Evolutionary conservation across 106 monocot species (phyloP).

Genomic region (Dendrobium catenatum): DNA sequence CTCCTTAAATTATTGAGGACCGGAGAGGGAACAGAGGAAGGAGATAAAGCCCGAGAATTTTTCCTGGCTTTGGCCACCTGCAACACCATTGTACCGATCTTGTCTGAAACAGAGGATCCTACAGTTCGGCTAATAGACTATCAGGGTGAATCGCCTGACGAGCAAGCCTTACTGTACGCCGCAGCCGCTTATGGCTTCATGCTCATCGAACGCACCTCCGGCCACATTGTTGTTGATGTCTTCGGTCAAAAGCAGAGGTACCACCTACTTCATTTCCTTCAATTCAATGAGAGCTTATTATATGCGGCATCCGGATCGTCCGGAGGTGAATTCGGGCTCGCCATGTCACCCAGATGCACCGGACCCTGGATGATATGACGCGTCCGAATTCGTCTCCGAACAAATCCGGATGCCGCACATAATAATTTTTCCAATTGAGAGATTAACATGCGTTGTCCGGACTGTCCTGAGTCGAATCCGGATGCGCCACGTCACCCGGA

Average conservation of each 20-base stretch:
- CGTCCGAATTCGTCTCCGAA: too few relatives aligned
- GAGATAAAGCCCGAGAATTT: conserved; percentile 27
- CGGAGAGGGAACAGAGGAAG: conserved; percentile 11
- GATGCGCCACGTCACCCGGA: too few relatives aligned
- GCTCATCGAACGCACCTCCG: conserved; percentile 36
- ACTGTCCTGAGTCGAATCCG: too few relatives aligned
- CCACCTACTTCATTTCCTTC: background rate
- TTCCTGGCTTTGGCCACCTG: conserved; percentile 51
- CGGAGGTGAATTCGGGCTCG: too few relatives aligned
- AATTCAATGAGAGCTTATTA: background rate
- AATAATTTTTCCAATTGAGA: too few relatives aligned
- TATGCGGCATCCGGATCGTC: too few relatives aligned
- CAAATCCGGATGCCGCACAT: too few relatives aligned
- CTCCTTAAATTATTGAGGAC: conserved; percentile 10
- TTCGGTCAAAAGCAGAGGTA: conserved; percentile 37
- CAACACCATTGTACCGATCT: conserved; percentile 36
- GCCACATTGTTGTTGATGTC: conserved; percentile 33
- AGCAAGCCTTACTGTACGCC: conserved; percentile 45
- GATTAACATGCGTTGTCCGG: too few relatives aligned
- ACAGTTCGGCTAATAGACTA: conserved; percentile 33
- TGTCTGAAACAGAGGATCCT: conserved; percentile 20
- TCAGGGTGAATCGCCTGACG: conserved; percentile 54
- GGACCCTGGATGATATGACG: too few relatives aligned
- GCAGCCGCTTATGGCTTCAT: conserved; percentile 44
- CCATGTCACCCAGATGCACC: too few relatives aligned